A percentile compares a stretch with the other conserved stretches of the same genome.
phyloP scores from a whole-genome alignment of 768 basidiomycete species.

The Cantharellus cinnabarinus region DNA sequence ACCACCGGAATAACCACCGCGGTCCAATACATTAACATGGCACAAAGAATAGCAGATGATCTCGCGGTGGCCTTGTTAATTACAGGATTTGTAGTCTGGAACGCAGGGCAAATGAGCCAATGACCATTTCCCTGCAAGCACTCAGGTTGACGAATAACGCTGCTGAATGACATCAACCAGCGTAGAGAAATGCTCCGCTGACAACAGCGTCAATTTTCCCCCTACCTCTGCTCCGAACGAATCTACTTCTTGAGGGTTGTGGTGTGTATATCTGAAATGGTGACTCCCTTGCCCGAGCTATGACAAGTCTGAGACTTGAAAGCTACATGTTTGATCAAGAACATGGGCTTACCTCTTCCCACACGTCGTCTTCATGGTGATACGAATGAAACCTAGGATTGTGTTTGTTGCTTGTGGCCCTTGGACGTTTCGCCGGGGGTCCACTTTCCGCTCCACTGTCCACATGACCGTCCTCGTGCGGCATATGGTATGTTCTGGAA shows the following conservation, averaged over 20 bases:
- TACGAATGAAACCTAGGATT: slow-evolving; percentile 41
- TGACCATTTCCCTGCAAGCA: background rate
- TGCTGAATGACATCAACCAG: slow-evolving; percentile 17
- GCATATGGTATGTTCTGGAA: slow-evolving; percentile 57
- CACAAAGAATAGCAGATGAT: slow-evolving; percentile 46
- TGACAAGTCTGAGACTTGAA: background rate
- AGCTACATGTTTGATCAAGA: no score
- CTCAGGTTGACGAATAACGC: background rate
- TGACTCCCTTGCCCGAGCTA: slow-evolving; percentile 32
- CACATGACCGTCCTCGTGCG: slow-evolving; percentile 43
- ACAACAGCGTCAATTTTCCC: slow-evolving; percentile 41
- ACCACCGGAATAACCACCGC: slow-evolving; percentile 40
- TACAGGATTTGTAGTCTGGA: slow-evolving; percentile 40
- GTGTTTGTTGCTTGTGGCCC: slow-evolving; percentile 24
- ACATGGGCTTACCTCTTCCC: slow-evolving; percentile 33
- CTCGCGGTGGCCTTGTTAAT: slow-evolving; percentile 50
- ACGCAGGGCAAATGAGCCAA: slow-evolving; percentile 24
- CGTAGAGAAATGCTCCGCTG: slow-evolving; percentile 22
- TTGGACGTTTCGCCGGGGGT: slow-evolving; percentile 16
- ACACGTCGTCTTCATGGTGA: slow-evolving; percentile 70
- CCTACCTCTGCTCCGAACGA: slow-evolving; percentile 52
- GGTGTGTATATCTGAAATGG: slow-evolving; percentile 34
- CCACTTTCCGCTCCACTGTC: slow-evolving; percentile 15
- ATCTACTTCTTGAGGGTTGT: slow-evolving; percentile 36
- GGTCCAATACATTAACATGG: slow-evolving; percentile 51